These are phyloP conservation scores for Mycena latifolia DNA, from an alignment of 768 basidiomycete genomes.

Conservation along the genomic window DNA sequence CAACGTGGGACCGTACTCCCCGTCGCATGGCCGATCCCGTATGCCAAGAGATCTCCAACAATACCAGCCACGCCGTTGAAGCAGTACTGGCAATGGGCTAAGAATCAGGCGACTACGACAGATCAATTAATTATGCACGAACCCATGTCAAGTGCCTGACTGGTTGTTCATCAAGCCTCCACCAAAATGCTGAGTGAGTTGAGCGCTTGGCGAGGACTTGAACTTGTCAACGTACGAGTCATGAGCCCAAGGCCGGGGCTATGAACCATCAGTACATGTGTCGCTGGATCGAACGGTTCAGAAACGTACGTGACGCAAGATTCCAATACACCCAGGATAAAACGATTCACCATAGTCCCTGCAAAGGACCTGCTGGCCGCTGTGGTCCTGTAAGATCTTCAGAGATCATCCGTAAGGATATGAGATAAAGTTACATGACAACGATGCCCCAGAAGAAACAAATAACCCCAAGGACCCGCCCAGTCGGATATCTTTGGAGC, in stretches of 20 bases:
- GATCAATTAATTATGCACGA: conserved; percentile 12
- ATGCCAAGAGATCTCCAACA: conserved; percentile 43
- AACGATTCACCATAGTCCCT: conserved; percentile 42
- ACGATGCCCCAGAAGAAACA: conserved; percentile 49
- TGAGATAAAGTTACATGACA: too few relatives aligned
- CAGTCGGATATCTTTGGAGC: conserved; percentile 38
- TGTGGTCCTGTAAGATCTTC: conserved; percentile 32
- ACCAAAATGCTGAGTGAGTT: conserved; percentile 39
- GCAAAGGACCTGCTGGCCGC: conserved; percentile 41
- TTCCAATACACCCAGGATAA: conserved; percentile 44
- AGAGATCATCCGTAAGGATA: too few relatives aligned
- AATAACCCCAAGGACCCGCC: conserved; percentile 32
- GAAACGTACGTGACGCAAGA: conserved; percentile 42
- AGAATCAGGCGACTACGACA: background rate
- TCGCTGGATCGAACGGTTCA: too few relatives aligned
- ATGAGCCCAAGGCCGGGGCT: conserved; percentile 46
- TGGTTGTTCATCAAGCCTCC: conserved; percentile 43
- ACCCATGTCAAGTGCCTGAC: conserved; percentile 46
- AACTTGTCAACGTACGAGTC: conserved; percentile 36
- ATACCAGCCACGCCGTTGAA: conserved; percentile 40
- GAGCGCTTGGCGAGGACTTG: too few relatives aligned
- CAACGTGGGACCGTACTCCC: conserved; percentile 40
- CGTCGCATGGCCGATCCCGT: conserved; percentile 41
- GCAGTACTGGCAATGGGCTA: conserved; percentile 30
- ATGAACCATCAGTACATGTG: background rate